Evolutionary conservation across 345 rosid genomes (phyloP), one percentile per base, ranked within the genome.

Genomic region (Acer negundo): DNA sequence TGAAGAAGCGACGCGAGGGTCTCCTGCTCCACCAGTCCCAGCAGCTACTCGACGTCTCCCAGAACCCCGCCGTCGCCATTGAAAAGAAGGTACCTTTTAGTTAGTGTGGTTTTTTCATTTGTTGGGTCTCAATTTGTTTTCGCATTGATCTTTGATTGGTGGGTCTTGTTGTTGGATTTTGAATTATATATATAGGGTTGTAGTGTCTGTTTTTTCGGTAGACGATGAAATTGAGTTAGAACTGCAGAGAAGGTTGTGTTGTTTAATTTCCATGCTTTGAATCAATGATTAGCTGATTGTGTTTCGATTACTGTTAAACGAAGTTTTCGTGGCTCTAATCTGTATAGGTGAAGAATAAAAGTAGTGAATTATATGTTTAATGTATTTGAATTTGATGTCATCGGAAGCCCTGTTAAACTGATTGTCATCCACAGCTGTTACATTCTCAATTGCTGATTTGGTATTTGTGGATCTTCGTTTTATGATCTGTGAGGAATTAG

Each of bases 1-100:
- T 91, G 70, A 91, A 91, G 93, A 91, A 91, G 75, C 79, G 95
- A 9, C 85, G 93, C 44, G 95, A 91, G 83, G 95, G 95, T 0
- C 87, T 91, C 66, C 69, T 79, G 80, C 84, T 81, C 17, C 90
- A 84, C 15, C 90, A 84, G 79, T 83, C 88, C 24, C 92, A 84
- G 74, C 93, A 81, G 82, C 53, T 67, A 77, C 81, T 79, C 83
- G 84, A 81, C 79, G 83, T 81, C 42, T 80, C 83, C 19, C 93
- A 85, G 55, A 85, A 79, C 81, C 85, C 88, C 16, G 86, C 90
- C 12, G 86, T 89, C 16, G 87, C 88, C 72, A 80, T 87, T 22
- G 98, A 94, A 75, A 89, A 89, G 81, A 91, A 87, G 90, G 98
- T 92, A 69, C 51, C 28, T 47, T 19, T 70, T 77, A 40, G 56